Percentiles rank a stretch among this genome's conserved stretches.
These are phyloP conservation scores for Miamiensis avidus DNA, from an alignment of 169 alveolate genomes.

Conservation along the genomic window DNA sequence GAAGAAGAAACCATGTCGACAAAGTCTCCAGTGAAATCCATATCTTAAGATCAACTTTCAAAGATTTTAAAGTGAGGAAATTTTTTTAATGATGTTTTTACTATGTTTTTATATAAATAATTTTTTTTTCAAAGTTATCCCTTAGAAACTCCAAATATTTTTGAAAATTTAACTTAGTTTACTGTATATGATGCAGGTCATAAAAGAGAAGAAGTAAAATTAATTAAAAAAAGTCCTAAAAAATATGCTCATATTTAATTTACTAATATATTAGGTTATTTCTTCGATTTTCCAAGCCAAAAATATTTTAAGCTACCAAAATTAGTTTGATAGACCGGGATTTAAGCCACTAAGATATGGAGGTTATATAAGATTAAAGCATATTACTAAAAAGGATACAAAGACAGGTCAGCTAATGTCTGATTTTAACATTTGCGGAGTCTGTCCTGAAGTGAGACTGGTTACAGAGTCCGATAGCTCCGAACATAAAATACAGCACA, in stretches of 20 bases:
- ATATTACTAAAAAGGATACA: background rate
- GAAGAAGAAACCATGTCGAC: background rate
- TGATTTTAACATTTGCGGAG: background rate
- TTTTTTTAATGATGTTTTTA: too few species aligned
- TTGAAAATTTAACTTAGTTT: background rate
- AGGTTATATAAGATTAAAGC: background rate
- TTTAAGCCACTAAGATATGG: background rate
- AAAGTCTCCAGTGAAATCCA: background rate
- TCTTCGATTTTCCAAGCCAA: background rate
- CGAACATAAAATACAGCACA: background rate
- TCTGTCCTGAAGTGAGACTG: background rate
- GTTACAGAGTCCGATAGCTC: background rate
- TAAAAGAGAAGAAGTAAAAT: background rate
- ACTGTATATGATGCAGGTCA: constrained; percentile 20
- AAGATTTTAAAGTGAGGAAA: background rate
- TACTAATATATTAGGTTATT: background rate
- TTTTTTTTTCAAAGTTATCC: background rate
- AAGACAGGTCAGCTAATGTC: background rate
- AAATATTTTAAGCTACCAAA: background rate
- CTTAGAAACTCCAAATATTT: background rate
- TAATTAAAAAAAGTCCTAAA: too few species aligned
- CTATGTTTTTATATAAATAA: too few species aligned
- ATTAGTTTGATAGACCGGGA: background rate
- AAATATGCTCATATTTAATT: background rate
- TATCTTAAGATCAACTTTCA: background rate